Conservation (phyloP, 2,329 filamentous ascomycete species). For the Escovopsis sp. region DNA sequence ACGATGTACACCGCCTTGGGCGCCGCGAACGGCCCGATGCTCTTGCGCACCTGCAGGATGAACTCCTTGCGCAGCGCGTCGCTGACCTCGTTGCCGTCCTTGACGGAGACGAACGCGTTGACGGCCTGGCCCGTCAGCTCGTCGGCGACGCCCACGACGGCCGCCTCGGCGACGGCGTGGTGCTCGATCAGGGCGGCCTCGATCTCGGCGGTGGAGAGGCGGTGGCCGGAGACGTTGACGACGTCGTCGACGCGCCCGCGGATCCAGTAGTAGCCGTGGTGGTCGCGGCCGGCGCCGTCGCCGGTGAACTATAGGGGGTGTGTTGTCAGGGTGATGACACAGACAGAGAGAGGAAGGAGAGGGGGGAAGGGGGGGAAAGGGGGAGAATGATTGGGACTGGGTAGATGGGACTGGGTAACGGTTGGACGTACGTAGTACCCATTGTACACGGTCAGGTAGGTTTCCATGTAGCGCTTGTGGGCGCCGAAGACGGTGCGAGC, state of each 20-base stretch:
- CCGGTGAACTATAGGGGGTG: constrained; percentile 59
- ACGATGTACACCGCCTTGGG: constrained; percentile 88
- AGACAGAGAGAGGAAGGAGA: background rate
- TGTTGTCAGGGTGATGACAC: background rate
- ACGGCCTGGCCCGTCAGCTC: constrained; percentile 95
- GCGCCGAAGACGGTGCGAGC: constrained; percentile 94
- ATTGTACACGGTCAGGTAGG: constrained; percentile 93
- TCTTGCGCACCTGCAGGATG: constrained; percentile 87
- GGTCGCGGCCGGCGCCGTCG: constrained; percentile 87
- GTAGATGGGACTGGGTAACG: no score
- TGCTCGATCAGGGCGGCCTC: constrained; percentile 95
- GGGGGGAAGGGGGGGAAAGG: no score
- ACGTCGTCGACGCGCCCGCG: constrained; percentile 96
- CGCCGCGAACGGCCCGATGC: constrained; percentile 91
- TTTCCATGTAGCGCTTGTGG: constrained; percentile 98
- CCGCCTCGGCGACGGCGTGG: constrained; percentile 75
- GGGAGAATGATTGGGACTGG: no score
- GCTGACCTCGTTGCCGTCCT: constrained; percentile 60
- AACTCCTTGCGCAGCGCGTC: constrained; percentile 87
- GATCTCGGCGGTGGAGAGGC: constrained; percentile 92
- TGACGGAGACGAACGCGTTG: constrained; percentile 89
- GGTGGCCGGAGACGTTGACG: constrained; percentile 93
- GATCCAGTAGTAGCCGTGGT: constrained; percentile 99
- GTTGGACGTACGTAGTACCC: constrained; percentile 93
- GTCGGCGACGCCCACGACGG: constrained; percentile 83